Conservation (phyloP, 495 filamentous ascomycete genomes). For the Parathielavia hyrcaniae region DNA sequence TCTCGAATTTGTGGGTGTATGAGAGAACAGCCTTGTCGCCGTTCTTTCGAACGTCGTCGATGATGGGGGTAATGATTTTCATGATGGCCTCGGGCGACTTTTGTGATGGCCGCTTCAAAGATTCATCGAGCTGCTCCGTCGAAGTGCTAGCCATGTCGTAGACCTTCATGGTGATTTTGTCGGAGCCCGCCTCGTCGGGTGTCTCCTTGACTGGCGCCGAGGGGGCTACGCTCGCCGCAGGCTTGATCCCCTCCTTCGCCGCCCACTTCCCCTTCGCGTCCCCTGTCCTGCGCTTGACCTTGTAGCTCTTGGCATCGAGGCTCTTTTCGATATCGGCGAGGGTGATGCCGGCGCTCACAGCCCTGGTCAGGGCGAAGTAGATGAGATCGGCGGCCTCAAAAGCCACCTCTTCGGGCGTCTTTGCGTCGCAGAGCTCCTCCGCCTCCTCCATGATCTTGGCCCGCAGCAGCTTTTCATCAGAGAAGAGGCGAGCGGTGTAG, state of each 20-base stretch:
- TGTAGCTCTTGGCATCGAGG: constrained; percentile 88
- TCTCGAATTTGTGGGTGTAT: constrained; percentile 96
- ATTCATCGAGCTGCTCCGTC: constrained; percentile 55
- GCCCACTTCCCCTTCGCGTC: constrained; percentile 90
- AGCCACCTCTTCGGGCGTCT: constrained; percentile 72
- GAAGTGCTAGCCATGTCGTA: constrained; percentile 60
- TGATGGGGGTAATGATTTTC: constrained; percentile 81
- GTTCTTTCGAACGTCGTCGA: constrained; percentile 69
- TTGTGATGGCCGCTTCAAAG: constrained; percentile 82
- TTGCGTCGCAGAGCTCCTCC: constrained; percentile 82
- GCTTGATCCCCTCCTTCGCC: constrained; percentile 66
- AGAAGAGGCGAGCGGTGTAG: constrained; percentile 89
- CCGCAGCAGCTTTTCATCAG: constrained; percentile 76
- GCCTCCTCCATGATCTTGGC: constrained; percentile 99
- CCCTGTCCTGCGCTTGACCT: constrained; percentile 83
- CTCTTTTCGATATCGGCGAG: constrained; percentile 84
- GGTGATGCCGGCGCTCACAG: constrained; percentile 71
- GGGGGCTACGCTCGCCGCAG: constrained; percentile 38
- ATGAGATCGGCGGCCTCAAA: constrained; percentile 93
- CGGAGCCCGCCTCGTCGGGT: constrained; percentile 48
- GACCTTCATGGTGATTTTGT: constrained; percentile 75
- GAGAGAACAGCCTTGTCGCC: constrained; percentile 83
- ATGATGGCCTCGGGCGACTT: constrained; percentile 86
- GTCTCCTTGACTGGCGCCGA: constrained; percentile 33
- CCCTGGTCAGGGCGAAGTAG: constrained; percentile 91